These are phyloP conservation scores for Hypoxylon cercidicola DNA, from an alignment of 495 filamentous ascomycete genomes.

Conservation along the genomic window DNA sequence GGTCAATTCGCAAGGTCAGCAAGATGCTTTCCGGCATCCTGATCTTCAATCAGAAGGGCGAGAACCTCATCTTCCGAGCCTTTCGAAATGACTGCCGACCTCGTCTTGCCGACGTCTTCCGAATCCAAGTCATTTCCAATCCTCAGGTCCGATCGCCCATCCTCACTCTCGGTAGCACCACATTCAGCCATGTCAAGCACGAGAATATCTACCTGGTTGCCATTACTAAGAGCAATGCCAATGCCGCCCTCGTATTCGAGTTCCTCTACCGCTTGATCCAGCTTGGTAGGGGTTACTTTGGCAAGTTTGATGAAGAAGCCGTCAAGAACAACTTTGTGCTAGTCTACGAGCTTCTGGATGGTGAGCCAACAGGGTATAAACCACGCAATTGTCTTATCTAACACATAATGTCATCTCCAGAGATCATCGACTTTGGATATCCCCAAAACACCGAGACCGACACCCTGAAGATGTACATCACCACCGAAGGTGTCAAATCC, in stretches of 20 bases:
- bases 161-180: slow-evolving; percentile 95
- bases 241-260: slow-evolving; percentile 98
- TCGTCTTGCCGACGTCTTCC: slow-evolving; percentile 97
- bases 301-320: slow-evolving; percentile 98
- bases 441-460: slow-evolving; percentile 99
- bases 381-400: neutral
- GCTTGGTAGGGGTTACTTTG: slow-evolving; percentile 95
- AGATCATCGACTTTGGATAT: slow-evolving; percentile 99
- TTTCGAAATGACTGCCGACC: slow-evolving; percentile 98
- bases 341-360: slow-evolving; percentile 97
- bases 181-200: slow-evolving; percentile 99
- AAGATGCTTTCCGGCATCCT: slow-evolving; percentile 96
- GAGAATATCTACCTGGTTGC: slow-evolving; percentile 99
- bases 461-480: slow-evolving; percentile 99
- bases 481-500: slow-evolving; percentile 97
- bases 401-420: slow-evolving; percentile 55
- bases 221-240: slow-evolving; percentile 99
- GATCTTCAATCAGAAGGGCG: slow-evolving; percentile 99
- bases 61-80: slow-evolving; percentile 98
- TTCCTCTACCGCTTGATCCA: slow-evolving; percentile 93
- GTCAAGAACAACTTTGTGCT: slow-evolving; percentile 99
- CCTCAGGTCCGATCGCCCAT: slow-evolving; percentile 97
- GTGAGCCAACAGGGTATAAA: slow-evolving; percentile 56
- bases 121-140: slow-evolving; percentile 99
- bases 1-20: slow-evolving; percentile 39